phyloP scores from a whole-genome alignment of 768 basidiomycete genomes.

The Pleurotus ostreatus region DNA sequence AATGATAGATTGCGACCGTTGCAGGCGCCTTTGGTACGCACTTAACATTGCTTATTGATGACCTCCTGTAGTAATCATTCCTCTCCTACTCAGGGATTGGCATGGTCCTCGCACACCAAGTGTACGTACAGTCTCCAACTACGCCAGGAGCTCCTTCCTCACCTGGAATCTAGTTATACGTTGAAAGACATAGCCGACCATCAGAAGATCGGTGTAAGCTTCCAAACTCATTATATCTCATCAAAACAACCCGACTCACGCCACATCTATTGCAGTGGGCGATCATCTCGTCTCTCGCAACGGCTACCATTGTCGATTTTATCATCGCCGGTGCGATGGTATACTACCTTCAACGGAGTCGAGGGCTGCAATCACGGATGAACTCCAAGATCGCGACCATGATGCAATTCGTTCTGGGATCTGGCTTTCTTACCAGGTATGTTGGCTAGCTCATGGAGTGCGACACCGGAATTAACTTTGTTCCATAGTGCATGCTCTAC shows the following conservation, averaged over 20 bases:
- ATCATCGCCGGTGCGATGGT: constrained; percentile 21
- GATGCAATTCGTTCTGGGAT: constrained; percentile 11
- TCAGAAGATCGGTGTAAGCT: not conserved
- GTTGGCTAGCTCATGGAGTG: not conserved
- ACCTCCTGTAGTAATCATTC: not conserved
- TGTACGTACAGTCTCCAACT: not conserved
- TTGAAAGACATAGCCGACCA: not conserved
- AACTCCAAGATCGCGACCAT: constrained; percentile 11
- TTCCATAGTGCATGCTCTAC: constrained; percentile 12
- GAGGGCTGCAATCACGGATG: constrained; percentile 11
- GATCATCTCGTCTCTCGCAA: constrained; percentile 18
- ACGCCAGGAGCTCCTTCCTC: not conserved
- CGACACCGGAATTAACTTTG: not conserved
- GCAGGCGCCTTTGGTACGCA: constrained; percentile 1
- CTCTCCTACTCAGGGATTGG: not conserved
- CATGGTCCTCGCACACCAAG: constrained; percentile 2
- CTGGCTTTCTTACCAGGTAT: constrained; percentile 14
- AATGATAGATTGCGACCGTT: not conserved
- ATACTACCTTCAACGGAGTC: constrained; percentile 18
- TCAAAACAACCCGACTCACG: not conserved
- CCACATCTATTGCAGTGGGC: constrained; percentile 16
- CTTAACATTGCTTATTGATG: not conserved
- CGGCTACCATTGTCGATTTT: constrained; percentile 19
- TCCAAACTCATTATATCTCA: not conserved
- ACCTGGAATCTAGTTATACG: not conserved